phyloP scores from a whole-genome alignment of 805 yeast species.

The Saccharomycopsis fermentans region DNA sequence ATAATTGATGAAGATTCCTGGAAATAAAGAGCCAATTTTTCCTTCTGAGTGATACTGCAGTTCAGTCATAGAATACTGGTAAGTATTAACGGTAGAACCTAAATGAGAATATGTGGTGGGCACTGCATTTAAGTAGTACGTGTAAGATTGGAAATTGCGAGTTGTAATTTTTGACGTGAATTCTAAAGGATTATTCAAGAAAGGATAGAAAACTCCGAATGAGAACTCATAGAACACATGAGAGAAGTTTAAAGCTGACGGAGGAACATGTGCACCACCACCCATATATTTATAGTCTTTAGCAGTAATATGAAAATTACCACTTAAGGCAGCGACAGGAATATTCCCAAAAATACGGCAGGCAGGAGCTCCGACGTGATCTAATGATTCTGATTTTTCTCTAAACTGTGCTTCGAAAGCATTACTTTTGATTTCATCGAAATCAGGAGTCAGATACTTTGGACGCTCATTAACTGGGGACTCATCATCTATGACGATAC shows the following conservation, averaged over 20 bases:
- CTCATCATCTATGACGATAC: conserved; percentile 35
- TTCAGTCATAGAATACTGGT: conserved; percentile 71
- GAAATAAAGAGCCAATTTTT: conserved; percentile 26
- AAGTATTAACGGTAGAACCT: conserved; percentile 67
- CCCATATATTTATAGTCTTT: conserved; percentile 57
- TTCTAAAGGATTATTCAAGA: conserved; percentile 81
- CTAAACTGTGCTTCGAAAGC: conserved; percentile 58
- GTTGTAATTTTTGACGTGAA: conserved; percentile 49
- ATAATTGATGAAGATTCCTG: conserved; percentile 78
- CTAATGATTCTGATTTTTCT: conserved; percentile 27
- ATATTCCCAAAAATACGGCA: conserved; percentile 78
- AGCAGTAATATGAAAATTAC: conserved; percentile 77
- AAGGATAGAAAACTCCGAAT: conserved; percentile 85
- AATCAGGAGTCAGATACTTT: conserved; percentile 39
- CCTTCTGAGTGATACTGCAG: conserved; percentile 25
- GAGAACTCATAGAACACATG: conserved; percentile 83
- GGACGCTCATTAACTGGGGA: neutral
- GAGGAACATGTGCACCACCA: conserved; percentile 34
- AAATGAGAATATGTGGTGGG: conserved; percentile 68
- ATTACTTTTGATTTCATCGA: conserved; percentile 57
- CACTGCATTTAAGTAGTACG: conserved; percentile 68
- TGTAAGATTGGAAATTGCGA: conserved; percentile 39
- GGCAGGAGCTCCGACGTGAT: conserved; percentile 56
- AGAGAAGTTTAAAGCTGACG: conserved; percentile 57
- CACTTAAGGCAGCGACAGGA: conserved; percentile 77